Percentiles rank a stretch among this genome's conserved stretches.
These are phyloP conservation scores for Yueomyces sp. DNA, from an alignment of 1,139 yeast genomes.

Conservation along the genomic window DNA sequence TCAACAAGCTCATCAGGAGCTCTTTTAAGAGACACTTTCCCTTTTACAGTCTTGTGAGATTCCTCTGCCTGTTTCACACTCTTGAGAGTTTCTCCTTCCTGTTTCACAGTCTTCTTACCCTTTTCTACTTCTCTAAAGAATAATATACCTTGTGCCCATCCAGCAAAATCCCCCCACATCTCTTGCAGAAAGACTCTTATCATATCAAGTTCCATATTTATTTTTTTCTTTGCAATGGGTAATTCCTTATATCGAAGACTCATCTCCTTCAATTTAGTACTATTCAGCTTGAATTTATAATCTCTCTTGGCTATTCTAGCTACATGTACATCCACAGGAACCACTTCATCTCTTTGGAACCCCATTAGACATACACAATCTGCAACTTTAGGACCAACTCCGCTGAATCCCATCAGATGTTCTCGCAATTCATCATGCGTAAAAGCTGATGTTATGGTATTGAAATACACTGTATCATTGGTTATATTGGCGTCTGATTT, in stretches of 20 bases:
- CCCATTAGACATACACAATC: slow-evolving; percentile 93
- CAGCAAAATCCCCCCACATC: slow-evolving; percentile 85
- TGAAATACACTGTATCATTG: slow-evolving; percentile 14
- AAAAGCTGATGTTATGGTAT: slow-evolving; percentile 6
- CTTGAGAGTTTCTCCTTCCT: neutral
- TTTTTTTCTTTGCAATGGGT: slow-evolving; percentile 32
- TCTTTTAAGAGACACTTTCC: neutral
- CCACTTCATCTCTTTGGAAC: slow-evolving; percentile 73
- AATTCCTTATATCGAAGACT: slow-evolving; percentile 18
- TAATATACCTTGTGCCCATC: slow-evolving; percentile 94
- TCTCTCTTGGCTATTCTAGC: slow-evolving; percentile 81
- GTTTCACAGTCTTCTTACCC: neutral
- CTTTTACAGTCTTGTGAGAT: neutral
- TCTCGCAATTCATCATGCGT: slow-evolving; percentile 40
- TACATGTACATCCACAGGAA: slow-evolving; percentile 96
- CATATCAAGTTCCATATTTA: slow-evolving; percentile 38
- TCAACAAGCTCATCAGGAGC: neutral
- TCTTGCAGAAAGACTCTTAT: slow-evolving; percentile 50
- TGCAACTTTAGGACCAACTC: slow-evolving; percentile 97
- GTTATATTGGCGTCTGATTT: slow-evolving; percentile 18
- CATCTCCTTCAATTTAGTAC: slow-evolving; percentile 17
- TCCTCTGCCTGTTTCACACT: too few relatives aligned
- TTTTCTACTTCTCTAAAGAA: slow-evolving; percentile 76
- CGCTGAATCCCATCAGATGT: slow-evolving; percentile 54
- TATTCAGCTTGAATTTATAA: slow-evolving; percentile 45